These are phyloP conservation scores for Nephromyces sp. DNA, from an alignment of 169 alveolate species.

Conservation along the genomic window DNA sequence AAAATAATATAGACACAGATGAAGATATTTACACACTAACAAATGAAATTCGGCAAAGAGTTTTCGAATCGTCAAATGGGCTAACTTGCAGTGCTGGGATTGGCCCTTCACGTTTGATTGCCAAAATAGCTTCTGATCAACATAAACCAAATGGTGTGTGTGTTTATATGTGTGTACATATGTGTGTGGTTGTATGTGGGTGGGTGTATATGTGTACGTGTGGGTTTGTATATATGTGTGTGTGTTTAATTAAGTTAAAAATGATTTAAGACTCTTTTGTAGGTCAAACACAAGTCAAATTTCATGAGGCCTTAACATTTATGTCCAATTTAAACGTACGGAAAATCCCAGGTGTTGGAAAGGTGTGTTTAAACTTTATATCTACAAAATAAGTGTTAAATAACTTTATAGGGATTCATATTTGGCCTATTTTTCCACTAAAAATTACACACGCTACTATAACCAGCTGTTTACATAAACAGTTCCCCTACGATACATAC, in stretches of 20 bases:
- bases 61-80: slow-evolving; percentile 10
- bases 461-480: too few species aligned
- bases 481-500: too few species aligned
- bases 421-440: too few species aligned
- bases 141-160: slow-evolving; percentile 26
- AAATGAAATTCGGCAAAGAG: slow-evolving; percentile 24
- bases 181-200: too few species aligned
- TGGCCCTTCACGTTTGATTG: slow-evolving; percentile 20
- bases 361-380: neutral
- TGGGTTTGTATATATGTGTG: too few species aligned
- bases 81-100: slow-evolving; percentile 30
- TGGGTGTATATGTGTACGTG: too few species aligned
- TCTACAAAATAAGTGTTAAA: too few species aligned
- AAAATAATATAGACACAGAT: neutral
- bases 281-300: neutral
- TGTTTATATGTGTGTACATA: too few species aligned
- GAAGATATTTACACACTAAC: slow-evolving; percentile 12
- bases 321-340: slow-evolving; percentile 14
- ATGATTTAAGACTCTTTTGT: neutral
- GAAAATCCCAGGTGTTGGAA: slow-evolving; percentile 22
- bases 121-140: slow-evolving; percentile 22
- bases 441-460: too few species aligned
- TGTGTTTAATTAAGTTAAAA: too few species aligned
- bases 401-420: too few species aligned
- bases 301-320: slow-evolving; percentile 5